These are phyloP conservation scores for Aureobasidium sp. DNA, from an alignment of 2,329 filamentous ascomycete species.

Conservation along the genomic window DNA sequence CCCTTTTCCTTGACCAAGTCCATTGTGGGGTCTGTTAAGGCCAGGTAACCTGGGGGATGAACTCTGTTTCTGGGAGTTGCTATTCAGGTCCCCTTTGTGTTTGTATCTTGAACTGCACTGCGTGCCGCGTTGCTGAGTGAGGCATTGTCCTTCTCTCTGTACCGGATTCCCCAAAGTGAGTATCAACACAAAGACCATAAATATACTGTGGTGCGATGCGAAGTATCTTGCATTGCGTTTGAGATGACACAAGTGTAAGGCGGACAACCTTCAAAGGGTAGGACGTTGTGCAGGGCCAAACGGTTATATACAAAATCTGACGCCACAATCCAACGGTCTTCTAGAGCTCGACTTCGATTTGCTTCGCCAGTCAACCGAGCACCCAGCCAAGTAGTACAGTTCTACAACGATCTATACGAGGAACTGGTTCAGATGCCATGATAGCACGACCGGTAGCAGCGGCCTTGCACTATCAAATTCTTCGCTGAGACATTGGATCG, in stretches of 20 bases:
- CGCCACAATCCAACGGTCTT: constrained; percentile 1
- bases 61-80: background rate
- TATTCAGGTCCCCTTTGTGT: too few species aligned
- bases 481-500: background rate
- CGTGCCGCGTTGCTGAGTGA: too few species aligned
- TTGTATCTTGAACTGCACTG: background rate
- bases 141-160: too few species aligned
- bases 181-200: background rate
- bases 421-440: background rate
- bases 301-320: background rate
- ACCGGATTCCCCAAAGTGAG: too few species aligned
- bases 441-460: background rate
- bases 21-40: background rate
- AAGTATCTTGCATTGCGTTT: background rate
- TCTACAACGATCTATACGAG: background rate
- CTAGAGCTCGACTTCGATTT: background rate
- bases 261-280: background rate
- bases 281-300: background rate
- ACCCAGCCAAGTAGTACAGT: background rate
- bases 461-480: background rate
- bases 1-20: background rate
- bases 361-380: background rate
- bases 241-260: background rate
- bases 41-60: background rate
- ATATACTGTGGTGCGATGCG: background rate